Base-by-base conservation (phyloP, 2,329 filamentous ascomycete genomes). In the Metarhizium rileyi region DNA sequence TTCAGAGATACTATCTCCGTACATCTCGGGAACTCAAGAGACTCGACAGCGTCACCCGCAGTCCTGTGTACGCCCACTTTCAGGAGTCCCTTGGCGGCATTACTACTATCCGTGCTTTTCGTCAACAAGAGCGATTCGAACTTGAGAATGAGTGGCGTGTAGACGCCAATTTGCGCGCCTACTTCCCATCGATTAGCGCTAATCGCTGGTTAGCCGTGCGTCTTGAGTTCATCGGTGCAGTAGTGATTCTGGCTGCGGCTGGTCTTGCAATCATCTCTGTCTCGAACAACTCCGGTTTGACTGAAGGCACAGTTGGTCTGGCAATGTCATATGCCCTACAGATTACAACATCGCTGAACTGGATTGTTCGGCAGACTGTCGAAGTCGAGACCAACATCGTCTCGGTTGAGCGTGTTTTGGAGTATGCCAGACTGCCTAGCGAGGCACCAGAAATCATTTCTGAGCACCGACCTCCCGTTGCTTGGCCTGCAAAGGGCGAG, bases 351-450 rank as follows among this genome's bases (percentile, higher is more conserved):
- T 95, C 90, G 33, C 78, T 98, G 61, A 98, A 97, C 73, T 98
- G 93, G 93, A 96, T 98, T 62, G 93, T 98, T 47, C 83, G 94
- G 52, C 93, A 98, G 70, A 96, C 90, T 0, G 93, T 98, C 30
- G 94, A 98, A 68, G 93, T 98, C n/a, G 94, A 98, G 75, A 97
- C 91, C n/a, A 98, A 98, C 69, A 98, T 98, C 62, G 91, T 98
- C 43, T 95, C 91, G 9, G 93, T 98, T 35, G 93, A 98, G 76
- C 86, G 93, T 62, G 90, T 98, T 44, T 82, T 98, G 46, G 94
- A 98, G 68, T 98, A 98, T 70, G 88, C 91, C 51, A 78, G 80
- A 46, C 77, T 98, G 55, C 90, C 91, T 25, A 93, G 86, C 66
- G 93, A 98, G 71, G 91, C 93, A 46, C 89, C 90, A 7, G 93